These are phyloP conservation scores for Eucalyptus sideroxylon DNA, from an alignment of 345 rosid species.

Conservation along the genomic window DNA sequence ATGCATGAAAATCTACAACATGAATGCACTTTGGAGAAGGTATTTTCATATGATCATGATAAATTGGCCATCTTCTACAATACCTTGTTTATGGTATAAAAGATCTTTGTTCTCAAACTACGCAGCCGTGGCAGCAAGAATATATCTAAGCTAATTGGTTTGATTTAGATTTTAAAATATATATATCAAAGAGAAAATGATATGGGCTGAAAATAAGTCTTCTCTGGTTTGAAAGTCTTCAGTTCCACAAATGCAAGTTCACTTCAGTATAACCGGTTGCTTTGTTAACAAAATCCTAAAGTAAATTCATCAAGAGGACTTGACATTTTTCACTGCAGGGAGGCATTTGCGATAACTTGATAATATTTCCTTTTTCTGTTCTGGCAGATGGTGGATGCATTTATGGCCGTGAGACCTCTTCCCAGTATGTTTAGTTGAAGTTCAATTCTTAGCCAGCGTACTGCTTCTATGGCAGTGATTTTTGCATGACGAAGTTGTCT, in stretches of 20 bases:
- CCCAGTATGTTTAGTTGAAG: constrained; percentile 64
- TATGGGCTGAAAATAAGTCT: background rate
- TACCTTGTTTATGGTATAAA: background rate
- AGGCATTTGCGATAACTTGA: background rate
- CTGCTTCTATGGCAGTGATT: background rate
- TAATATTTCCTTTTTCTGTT: background rate
- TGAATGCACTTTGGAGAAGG: background rate
- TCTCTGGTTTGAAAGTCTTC: background rate
- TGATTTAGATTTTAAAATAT: background rate
- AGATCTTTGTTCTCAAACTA: background rate
- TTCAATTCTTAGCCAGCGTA: background rate
- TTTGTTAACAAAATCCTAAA: background rate
- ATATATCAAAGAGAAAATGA: background rate
- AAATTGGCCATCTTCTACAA: background rate
- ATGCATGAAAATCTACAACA: background rate
- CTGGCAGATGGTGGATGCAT: constrained; percentile 85
- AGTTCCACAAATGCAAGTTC: background rate
- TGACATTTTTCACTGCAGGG: background rate
- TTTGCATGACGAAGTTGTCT: background rate
- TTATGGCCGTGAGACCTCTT: constrained; percentile 88
- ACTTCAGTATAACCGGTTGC: background rate
- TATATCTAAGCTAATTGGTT: background rate
- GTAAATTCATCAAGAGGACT: background rate
- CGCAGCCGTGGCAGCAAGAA: background rate
- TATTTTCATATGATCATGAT: background rate